Percentiles rank a stretch among this genome's conserved stretches.
phyloP scores from a whole-genome alignment of 2,329 filamentous ascomycete genomes.

The Fusarium xyrophilum region DNA sequence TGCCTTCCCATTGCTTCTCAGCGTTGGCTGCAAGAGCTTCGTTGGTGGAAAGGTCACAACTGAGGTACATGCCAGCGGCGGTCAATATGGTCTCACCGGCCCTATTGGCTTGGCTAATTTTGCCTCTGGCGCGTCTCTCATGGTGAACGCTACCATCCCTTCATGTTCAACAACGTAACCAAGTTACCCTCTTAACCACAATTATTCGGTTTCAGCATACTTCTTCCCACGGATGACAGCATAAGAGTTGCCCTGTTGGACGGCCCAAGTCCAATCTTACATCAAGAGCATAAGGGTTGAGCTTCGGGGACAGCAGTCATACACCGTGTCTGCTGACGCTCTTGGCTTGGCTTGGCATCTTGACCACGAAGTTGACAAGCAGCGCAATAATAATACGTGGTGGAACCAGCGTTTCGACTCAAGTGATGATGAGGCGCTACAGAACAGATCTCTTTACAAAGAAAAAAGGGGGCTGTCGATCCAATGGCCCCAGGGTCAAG shows the following conservation, averaged over 20 bases:
- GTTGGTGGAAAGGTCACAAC: not conserved
- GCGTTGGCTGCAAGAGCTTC: not conserved
- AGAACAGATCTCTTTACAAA: not conserved
- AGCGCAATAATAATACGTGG: not conserved
- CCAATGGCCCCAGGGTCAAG: not conserved
- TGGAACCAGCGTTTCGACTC: not conserved
- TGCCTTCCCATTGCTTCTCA: not conserved
- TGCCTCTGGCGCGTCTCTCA: not conserved
- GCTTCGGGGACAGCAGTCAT: not conserved
- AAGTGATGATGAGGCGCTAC: not conserved
- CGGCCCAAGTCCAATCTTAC: not conserved
- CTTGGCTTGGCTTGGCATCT: not conserved
- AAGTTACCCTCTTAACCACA: not conserved
- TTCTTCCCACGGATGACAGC: rapidly evolving
- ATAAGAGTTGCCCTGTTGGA: not conserved
- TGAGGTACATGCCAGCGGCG: rapidly evolving
- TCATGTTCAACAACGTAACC: not conserved
- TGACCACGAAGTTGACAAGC: not conserved
- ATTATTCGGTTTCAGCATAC: not conserved
- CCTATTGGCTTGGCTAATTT: not conserved
- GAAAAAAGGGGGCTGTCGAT: not conserved
- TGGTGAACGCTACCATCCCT: not conserved
- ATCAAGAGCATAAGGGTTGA: not conserved
- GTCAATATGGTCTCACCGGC: not conserved
- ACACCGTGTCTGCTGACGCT: not conserved